These are phyloP conservation scores for Trichosporon inkin DNA, from an alignment of 1,284 basidiomycete species.

Conservation along the genomic window DNA sequence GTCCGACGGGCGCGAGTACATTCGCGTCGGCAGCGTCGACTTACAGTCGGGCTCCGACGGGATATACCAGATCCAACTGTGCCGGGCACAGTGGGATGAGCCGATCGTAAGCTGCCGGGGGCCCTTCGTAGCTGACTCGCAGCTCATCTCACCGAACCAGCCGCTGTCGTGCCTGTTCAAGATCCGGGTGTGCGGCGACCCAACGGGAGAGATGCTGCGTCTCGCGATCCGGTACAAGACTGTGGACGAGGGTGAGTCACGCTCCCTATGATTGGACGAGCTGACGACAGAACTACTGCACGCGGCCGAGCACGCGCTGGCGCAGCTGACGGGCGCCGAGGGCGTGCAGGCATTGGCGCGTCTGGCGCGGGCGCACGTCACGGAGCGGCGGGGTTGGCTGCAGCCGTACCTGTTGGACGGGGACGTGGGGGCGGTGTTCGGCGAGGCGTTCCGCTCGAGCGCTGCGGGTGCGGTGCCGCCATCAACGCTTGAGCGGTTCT, in stretches of 20 bases:
- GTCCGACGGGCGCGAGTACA: slow-evolving; percentile 42
- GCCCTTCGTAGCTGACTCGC: not conserved
- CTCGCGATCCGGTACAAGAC: slow-evolving; percentile 41
- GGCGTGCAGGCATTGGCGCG: slow-evolving; percentile 8
- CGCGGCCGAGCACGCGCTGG: slow-evolving; percentile 15
- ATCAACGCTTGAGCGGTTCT: not conserved
- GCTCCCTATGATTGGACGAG: too few species aligned
- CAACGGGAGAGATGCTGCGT: slow-evolving; percentile 25
- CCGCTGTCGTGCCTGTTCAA: slow-evolving; percentile 46
- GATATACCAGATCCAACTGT: slow-evolving; percentile 24
- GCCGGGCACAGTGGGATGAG: slow-evolving; percentile 25
- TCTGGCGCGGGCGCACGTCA: slow-evolving; percentile 12
- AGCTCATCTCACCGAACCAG: slow-evolving; percentile 38
- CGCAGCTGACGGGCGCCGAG: not conserved
- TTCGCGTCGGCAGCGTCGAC: slow-evolving; percentile 37
- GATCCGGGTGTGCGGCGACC: slow-evolving; percentile 23
- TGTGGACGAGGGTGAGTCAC: slow-evolving; percentile 36
- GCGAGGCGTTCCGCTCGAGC: slow-evolving; percentile 1
- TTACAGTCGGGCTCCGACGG: slow-evolving; percentile 20
- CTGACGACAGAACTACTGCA: slow-evolving; percentile 22
- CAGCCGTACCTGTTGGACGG: slow-evolving; percentile 21
- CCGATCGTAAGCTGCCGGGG: slow-evolving; percentile 22
- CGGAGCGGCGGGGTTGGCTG: slow-evolving; percentile 20
- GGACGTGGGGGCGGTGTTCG: slow-evolving; percentile 11
- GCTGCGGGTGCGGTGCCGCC: not conserved